Evolutionary conservation across 1,284 basidiomycete genomes (phyloP).

Genomic region (Austropuccinia psidii): DNA sequence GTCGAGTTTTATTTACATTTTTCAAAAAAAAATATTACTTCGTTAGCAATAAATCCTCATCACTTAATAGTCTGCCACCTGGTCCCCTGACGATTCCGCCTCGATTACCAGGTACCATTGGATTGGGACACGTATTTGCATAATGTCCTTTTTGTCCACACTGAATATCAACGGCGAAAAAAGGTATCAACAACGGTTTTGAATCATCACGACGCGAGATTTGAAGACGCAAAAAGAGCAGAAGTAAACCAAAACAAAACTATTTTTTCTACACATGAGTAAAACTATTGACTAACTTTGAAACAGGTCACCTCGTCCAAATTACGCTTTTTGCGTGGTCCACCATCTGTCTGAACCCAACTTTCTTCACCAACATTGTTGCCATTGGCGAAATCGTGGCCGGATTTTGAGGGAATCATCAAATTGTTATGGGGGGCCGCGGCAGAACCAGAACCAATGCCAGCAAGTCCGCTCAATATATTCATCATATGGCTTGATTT

Average conservation of each 20-base stretch:
- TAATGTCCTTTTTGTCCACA: constrained; percentile 87
- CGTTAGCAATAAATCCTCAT: constrained; percentile 12
- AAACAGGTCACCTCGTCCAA: constrained; percentile 81
- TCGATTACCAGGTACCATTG: constrained; percentile 70
- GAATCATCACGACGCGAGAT: too few species aligned
- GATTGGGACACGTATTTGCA: constrained; percentile 82
- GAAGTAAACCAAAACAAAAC: not conserved
- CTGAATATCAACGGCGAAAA: too few species aligned
- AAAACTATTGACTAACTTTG: constrained; percentile 56
- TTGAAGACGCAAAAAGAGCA: too few species aligned
- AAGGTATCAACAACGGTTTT: constrained; percentile 39
- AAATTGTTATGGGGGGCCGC: not conserved
- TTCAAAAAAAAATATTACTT: too few species aligned
- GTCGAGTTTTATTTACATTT: too few species aligned
- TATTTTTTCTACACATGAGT: not conserved
- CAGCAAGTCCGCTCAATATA: not conserved
- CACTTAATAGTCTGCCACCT: constrained; percentile 26
- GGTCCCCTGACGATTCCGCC: constrained; percentile 54
- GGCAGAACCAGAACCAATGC: not conserved
- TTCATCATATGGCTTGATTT: not conserved
- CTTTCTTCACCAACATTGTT: constrained; percentile 39
- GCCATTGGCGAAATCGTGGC: not conserved
- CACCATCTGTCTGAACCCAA: constrained; percentile 38
- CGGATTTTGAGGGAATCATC: not conserved
- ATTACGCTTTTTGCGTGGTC: constrained; percentile 57